These are phyloP conservation scores for Fusarium sp. DNA, from an alignment of 2,329 filamentous ascomycete species.

Conservation along the genomic window DNA sequence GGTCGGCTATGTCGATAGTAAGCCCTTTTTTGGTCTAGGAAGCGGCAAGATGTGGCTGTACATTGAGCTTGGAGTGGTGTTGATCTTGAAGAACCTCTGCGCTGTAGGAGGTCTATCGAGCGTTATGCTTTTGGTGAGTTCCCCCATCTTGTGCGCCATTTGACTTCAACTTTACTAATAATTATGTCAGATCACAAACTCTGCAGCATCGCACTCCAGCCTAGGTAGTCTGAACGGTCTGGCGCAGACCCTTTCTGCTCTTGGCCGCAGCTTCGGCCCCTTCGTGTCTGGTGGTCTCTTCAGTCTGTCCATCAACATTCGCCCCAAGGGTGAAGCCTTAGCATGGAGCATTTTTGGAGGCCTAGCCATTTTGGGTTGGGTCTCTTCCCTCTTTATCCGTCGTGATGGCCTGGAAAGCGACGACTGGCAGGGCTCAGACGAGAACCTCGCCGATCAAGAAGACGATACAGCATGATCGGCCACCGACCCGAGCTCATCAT, in stretches of 20 bases:
- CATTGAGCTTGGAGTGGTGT: constrained; percentile 79
- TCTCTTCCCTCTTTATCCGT: constrained; percentile 81
- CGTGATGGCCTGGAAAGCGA: constrained; percentile 70
- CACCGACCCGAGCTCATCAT: not conserved
- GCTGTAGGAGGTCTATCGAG: constrained; percentile 91
- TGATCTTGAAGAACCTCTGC: constrained; percentile 90
- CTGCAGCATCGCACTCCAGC: constrained; percentile 84
- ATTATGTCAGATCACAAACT: constrained; percentile 88
- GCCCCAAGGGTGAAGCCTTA: constrained; percentile 84
- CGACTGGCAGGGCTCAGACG: constrained; percentile 57
- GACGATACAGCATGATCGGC: constrained; percentile 6
- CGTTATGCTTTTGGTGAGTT: constrained; percentile 81
- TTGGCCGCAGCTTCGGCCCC: constrained; percentile 87
- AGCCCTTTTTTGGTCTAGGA: constrained; percentile 66
- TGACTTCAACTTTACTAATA: not conserved
- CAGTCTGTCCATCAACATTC: constrained; percentile 77
- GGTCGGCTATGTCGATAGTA: constrained; percentile 78
- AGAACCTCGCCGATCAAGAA: constrained; percentile 11
- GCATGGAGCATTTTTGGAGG: constrained; percentile 91
- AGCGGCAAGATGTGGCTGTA: constrained; percentile 78
- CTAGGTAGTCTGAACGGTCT: constrained; percentile 93
- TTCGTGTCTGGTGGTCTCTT: constrained; percentile 90
- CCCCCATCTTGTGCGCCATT: no score
- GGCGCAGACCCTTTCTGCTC: constrained; percentile 92
- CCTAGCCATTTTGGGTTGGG: constrained; percentile 82